A percentile compares a stretch with the other conserved stretches of the same genome.
Evolutionary conservation across 108 stramenopile genomes (phyloP).

Genomic region (Pseudonitzschia delicatissima): DNA sequence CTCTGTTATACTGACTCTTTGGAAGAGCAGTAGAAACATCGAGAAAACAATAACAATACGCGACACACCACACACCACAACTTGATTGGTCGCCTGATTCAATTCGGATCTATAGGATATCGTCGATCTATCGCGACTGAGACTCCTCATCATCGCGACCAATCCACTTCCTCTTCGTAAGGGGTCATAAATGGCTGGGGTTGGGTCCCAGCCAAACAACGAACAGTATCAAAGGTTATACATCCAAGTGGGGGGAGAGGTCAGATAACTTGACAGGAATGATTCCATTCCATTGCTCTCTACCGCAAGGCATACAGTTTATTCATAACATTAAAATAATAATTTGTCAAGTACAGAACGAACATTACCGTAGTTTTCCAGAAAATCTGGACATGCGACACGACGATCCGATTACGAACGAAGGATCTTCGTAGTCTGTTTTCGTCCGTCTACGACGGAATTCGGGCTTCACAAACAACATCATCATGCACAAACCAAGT

Average conservation of each 20-base stretch:
- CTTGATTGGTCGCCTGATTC: not conserved
- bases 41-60: conserved; percentile 8
- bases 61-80: not conserved
- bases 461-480: no score
- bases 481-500: no score
- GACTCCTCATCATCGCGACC: not conserved
- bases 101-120: not conserved
- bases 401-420: no score
- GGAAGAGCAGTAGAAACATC: conserved; percentile 11
- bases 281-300: no score
- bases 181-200: not conserved
- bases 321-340: conserved; percentile 11
- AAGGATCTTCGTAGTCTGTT: no score
- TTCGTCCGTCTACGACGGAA: no score
- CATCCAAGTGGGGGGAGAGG: conserved; percentile 1
- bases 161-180: not conserved
- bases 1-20: conserved; percentile 14
- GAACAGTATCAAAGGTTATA: not conserved
- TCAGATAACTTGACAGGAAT: not conserved
- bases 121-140: not conserved
- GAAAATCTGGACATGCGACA: no score
- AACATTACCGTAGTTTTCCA: no score
- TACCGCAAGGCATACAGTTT: conserved; percentile 5
- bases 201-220: not conserved
- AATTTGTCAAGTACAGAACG: no score